Evolutionary conservation across 495 filamentous ascomycete species (phyloP).

Genomic region (Peziza echinospora): DNA sequence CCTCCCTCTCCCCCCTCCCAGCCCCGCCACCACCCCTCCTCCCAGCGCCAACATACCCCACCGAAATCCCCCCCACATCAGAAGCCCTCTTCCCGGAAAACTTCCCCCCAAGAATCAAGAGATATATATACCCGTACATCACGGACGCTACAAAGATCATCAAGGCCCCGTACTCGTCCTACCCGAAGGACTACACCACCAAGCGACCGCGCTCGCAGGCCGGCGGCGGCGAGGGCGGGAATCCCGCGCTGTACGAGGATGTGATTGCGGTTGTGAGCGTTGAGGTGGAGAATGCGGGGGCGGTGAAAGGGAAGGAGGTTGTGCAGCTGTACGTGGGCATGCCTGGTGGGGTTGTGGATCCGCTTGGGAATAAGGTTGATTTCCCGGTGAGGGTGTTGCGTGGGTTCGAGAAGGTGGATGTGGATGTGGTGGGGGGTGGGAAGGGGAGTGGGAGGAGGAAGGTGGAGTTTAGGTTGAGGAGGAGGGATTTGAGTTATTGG

Average conservation of each 20-base stretch:
- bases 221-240: conserved; percentile 65
- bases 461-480: conserved; percentile 50
- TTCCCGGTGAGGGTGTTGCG: conserved; percentile 67
- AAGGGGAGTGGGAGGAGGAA: conserved; percentile 32
- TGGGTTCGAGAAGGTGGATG: conserved; percentile 54
- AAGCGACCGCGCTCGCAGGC: conserved; percentile 37
- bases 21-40: conserved; percentile 31
- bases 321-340: conserved; percentile 68
- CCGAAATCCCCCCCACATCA: conserved; percentile 30
- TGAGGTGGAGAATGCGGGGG: conserved; percentile 50
- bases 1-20: conserved; percentile 38
- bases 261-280: conserved; percentile 39
- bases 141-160: conserved; percentile 30
- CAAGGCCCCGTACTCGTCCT: conserved; percentile 36
- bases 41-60: conserved; percentile 42
- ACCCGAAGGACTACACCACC: conserved; percentile 48
- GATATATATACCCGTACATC: conserved; percentile 84
- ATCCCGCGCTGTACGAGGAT: conserved; percentile 64
- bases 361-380: conserved; percentile 34
- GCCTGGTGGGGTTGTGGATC: conserved; percentile 34
- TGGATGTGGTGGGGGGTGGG: conserved; percentile 54
- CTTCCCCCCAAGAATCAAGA: conserved; percentile 45
- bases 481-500: too few species aligned
- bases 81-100: conserved; percentile 42
- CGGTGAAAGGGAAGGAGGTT: conserved; percentile 43